Evolutionary conservation across 345 rosid species (phyloP).

Genomic region (Eucalyptus erythrocorys): DNA sequence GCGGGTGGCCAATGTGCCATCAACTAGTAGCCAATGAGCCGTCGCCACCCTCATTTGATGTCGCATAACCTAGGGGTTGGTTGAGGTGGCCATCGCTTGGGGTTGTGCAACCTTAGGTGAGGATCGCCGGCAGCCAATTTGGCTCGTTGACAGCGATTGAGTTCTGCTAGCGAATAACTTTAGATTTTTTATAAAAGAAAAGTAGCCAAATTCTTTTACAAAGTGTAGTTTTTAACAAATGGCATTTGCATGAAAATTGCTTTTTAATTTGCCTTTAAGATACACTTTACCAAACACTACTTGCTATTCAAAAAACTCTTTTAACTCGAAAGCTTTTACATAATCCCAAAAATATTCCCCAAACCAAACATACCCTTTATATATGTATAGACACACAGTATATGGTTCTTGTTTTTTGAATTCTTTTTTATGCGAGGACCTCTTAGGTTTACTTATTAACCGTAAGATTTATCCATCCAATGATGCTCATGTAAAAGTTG

Average conservation of each 20-base stretch:
- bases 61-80: too few species aligned
- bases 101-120: background rate
- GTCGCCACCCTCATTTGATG: too few species aligned
- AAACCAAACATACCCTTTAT: background rate
- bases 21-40: too few species aligned
- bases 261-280: too few species aligned
- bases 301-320: background rate
- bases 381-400: too few species aligned
- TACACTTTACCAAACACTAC: background rate
- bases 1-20: too few species aligned
- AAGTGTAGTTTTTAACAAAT: too few species aligned
- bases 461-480: background rate
- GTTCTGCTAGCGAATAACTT: accelerated
- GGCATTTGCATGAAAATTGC: background rate
- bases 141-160: accelerated
- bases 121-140: background rate
- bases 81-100: too few species aligned
- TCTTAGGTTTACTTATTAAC: background rate
- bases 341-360: background rate
- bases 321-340: too few species aligned
- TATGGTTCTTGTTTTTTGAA: background rate
- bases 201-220: background rate
- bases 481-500: background rate
- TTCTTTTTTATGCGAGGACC: background rate
- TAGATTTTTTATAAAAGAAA: too few species aligned